Evolutionary conservation across 169 alveolate species (phyloP), one percentile per base, ranked within the genome.

Genomic region (Cryptosporidium muris): DNA sequence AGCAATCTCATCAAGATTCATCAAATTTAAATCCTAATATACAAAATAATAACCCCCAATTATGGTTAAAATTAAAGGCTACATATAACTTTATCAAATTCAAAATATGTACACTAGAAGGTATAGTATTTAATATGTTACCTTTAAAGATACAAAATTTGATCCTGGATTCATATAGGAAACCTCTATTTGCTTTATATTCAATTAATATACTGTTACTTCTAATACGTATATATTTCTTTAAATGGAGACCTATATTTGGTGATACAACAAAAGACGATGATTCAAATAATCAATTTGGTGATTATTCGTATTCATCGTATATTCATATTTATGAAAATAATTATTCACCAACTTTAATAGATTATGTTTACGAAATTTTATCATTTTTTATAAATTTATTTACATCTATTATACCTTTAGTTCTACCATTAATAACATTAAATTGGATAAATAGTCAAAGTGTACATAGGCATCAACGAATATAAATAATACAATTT

Each of bases 241-340:
- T 74, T 48, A 74, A 74, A 3, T 74, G 68, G 43, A 54, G 40
- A 16, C 85, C 85, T n/a, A 74, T 74, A 56, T 58, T 74, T 25
- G 16, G 40, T 40, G n/a, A 6, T 12, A 37, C 11, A 36, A 14
- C 85, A 16, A 74, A 54, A 53, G 47, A 37, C 4, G 43, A 38
- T 47, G 54, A 74, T 25, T 54, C 67, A 45, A 56, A 14, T 6
- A 56, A 34, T 40, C 25, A 25, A 25, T 25, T 25, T 25, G 25
- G 25, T 25, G 25, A 25, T 25, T 25, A 25, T 25, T 25, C 25
- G 1, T 64, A 12, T 42, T 45, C 37, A 64, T 11, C 25, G 0
- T 25, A 60, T 11, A 34, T 60, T 2, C 5, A 60, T 16, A 16
- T 25, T 5, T 42, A 60, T 4, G 38, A 11, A 16, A 38, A 38